These are phyloP conservation scores for Glutinoglossum americanum DNA, from an alignment of 495 filamentous ascomycete species.

Conservation along the genomic window DNA sequence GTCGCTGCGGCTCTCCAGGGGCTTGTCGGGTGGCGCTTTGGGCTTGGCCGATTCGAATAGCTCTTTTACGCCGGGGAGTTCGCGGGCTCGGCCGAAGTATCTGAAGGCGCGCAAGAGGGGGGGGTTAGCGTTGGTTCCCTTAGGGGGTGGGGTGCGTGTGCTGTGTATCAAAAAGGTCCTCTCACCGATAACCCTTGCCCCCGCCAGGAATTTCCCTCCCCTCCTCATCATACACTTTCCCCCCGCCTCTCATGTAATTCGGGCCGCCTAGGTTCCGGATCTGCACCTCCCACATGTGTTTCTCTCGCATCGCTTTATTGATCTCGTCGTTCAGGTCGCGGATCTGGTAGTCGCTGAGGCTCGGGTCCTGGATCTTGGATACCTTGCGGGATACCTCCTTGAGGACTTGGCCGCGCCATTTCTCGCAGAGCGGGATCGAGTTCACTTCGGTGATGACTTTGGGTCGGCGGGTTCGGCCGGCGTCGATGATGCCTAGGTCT, in stretches of 20 bases:
- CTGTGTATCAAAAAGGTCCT: not conserved
- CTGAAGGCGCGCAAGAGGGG: too few relatives aligned
- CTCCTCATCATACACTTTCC: slow-evolving; percentile 73
- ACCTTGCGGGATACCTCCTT: slow-evolving; percentile 96
- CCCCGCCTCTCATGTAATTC: slow-evolving; percentile 88
- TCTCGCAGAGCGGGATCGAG: slow-evolving; percentile 73
- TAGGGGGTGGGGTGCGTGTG: not conserved
- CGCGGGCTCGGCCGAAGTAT: slow-evolving; percentile 79
- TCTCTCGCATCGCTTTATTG: slow-evolving; percentile 97
- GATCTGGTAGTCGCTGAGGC: slow-evolving; percentile 85
- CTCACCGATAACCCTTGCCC: slow-evolving; percentile 59
- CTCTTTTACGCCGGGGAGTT: slow-evolving; percentile 90
- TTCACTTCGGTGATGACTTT: slow-evolving; percentile 72
- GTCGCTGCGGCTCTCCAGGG: slow-evolving; percentile 39
- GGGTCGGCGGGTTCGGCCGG: slow-evolving; percentile 71
- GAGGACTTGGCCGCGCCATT: slow-evolving; percentile 94
- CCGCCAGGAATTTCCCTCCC: slow-evolving; percentile 78
- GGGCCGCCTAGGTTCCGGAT: slow-evolving; percentile 85
- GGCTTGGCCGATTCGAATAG: slow-evolving; percentile 68
- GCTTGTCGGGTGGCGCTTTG: slow-evolving; percentile 31
- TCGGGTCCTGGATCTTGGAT: slow-evolving; percentile 75
- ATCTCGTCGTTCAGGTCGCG: slow-evolving; percentile 97
- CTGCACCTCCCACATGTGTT: slow-evolving; percentile 95
- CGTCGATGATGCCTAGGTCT: slow-evolving; percentile 87
- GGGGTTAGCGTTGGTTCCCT: too few relatives aligned